Evolutionary conservation across 2,329 filamentous ascomycete species (phyloP), one percentile per base, ranked within the genome.

Genomic region (Setomelanomma holmii): DNA sequence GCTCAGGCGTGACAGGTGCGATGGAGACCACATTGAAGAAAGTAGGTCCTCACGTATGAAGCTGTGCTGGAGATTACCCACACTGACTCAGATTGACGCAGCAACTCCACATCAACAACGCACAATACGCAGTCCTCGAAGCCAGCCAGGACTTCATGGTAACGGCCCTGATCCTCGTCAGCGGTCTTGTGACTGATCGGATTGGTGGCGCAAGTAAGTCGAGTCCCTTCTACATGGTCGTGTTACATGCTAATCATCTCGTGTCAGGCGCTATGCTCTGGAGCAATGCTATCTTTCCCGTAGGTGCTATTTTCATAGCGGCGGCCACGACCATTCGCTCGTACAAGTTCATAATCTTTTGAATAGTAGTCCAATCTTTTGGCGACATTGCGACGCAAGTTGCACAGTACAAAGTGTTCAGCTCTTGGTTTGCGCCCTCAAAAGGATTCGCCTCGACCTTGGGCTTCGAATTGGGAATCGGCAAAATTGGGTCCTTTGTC

Each of bases 341-440:
- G 24, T 87, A 82, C 69, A 78, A 79, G 16, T 83, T 87, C 65
- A 86, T 87, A 84, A 80, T 87, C 33, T 78, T 76, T 14, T 85
- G 84, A 1, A 72, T 79, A 30, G 74, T 87, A 1, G 70, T 87
- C 11, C 77, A 82, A 22, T 79, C 84, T 0, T 69, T 87, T 0
- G 85, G 85, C n/a, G 85, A 87, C 54, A 84, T 86, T 17, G 82
- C 85, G 0, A 87, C 85, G 0, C 84, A 87, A 58, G 78, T 86
- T 23, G 85, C 85, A 0, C 84, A 87, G 64, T 87, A 87, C 66
- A 86, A 86, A 54, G 81, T 87, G 55, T 87, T 87, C 60, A 85
- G 83, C 0, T 85, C 83, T 0, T 87, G 85, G 85, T 87, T 87
- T 55, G 78, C 84, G 0, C 85, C 85, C 0, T 84, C 78, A 6